Evolutionary conservation across 495 filamentous ascomycete species (phyloP).

Genomic region (Penicillium longicatenatum): DNA sequence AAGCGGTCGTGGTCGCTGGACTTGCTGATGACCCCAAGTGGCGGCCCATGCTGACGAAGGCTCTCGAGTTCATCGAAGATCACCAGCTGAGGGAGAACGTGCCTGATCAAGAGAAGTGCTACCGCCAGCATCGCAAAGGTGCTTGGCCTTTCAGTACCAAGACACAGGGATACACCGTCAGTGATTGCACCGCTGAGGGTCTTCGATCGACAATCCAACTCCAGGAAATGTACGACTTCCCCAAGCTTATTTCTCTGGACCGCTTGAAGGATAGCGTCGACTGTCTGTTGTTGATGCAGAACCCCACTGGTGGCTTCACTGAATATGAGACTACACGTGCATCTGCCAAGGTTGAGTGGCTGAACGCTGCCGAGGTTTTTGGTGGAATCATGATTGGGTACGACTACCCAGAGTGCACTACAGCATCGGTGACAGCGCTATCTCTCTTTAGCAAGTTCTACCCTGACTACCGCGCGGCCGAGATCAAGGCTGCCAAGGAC

Average conservation of each 20-base stretch:
- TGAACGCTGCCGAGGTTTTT: conserved; percentile 97
- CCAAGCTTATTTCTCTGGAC: conserved; percentile 68
- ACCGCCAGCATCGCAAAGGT: conserved; percentile 89
- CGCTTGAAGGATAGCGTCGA: conserved; percentile 86
- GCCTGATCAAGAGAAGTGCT: conserved; percentile 74
- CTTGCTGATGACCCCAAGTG: conserved; percentile 76
- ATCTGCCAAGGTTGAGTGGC: conserved; percentile 71
- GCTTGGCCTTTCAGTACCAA: conserved; percentile 94
- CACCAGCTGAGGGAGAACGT: conserved; percentile 91
- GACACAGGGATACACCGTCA: conserved; percentile 91
- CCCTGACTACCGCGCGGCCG: conserved; percentile 73
- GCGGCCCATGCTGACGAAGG: conserved; percentile 80
- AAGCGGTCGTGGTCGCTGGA: conserved; percentile 75
- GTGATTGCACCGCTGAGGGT: conserved; percentile 90
- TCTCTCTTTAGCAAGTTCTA: conserved; percentile 79
- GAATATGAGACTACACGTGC: conserved; percentile 86
- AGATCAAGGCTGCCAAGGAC: conserved; percentile 71
- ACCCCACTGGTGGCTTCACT: conserved; percentile 81
- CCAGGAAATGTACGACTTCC: conserved; percentile 77
- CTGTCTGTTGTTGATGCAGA: conserved; percentile 90
- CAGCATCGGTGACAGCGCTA: conserved; percentile 88
- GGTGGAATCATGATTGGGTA: conserved; percentile 98
- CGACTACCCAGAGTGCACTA: conserved; percentile 97
- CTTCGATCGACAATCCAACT: conserved; percentile 84
- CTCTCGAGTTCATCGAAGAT: conserved; percentile 82